Percentiles rank a stretch among this genome's conserved stretches.
phyloP scores from a whole-genome alignment of 2,329 filamentous ascomycete species.

The Diplodia seriata region DNA sequence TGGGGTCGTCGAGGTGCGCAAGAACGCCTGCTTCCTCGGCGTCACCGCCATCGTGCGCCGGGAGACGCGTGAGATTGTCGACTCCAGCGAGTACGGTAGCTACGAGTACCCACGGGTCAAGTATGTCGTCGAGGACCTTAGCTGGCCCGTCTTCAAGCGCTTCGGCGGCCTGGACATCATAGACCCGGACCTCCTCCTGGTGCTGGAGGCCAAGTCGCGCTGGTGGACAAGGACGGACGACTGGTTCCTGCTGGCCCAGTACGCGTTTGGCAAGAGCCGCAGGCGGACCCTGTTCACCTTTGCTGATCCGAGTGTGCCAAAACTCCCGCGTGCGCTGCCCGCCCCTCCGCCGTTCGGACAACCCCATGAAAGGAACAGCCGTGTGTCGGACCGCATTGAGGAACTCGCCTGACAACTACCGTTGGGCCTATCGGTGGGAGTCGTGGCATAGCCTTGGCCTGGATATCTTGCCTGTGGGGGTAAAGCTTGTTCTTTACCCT shows the following conservation, averaged over 20 bases:
- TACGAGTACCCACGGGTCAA: slow-evolving; percentile 19
- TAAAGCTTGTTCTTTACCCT: slow-evolving; percentile 10
- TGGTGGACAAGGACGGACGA: slow-evolving; percentile 27
- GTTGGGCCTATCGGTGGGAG: background rate
- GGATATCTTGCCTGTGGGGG: slow-evolving; percentile 3
- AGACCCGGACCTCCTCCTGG: slow-evolving; percentile 10
- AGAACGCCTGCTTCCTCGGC: slow-evolving; percentile 17
- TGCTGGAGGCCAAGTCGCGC: slow-evolving; percentile 22
- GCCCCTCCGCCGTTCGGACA: background rate
- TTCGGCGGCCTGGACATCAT: slow-evolving; percentile 25
- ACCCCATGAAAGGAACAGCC: slow-evolving; percentile 8
- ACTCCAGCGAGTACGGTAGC: slow-evolving; percentile 2
- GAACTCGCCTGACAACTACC: slow-evolving; percentile 8
- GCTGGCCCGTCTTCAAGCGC: slow-evolving; percentile 26
- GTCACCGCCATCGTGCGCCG: slow-evolving; percentile 28
- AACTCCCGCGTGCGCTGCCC: slow-evolving; percentile 14
- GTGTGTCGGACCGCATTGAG: slow-evolving; percentile 18
- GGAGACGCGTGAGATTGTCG: slow-evolving; percentile 11
- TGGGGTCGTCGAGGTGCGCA: slow-evolving; percentile 21
- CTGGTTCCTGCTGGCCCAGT: slow-evolving; percentile 10
- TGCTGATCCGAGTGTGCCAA: slow-evolving; percentile 21
- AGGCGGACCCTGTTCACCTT: slow-evolving; percentile 22
- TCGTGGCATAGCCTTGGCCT: background rate
- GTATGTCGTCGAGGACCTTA: slow-evolving; percentile 24
- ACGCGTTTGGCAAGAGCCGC: slow-evolving; percentile 25